phyloP scores from a whole-genome alignment of 164 flowering plant species.

The Annona squamosa region DNA sequence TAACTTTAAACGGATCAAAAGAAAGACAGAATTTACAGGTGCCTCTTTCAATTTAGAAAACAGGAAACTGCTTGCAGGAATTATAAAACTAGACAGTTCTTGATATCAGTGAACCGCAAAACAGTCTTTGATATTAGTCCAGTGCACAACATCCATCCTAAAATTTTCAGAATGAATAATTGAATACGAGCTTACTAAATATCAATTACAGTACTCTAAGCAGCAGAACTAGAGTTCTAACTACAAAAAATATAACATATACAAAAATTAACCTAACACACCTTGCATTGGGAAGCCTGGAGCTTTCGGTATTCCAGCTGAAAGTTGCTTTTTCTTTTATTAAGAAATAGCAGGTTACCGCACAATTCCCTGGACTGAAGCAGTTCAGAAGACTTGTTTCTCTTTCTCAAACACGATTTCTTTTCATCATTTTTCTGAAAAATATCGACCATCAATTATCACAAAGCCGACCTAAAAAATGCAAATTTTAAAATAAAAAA shows the following conservation, averaged over 20 bases:
- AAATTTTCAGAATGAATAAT: not conserved
- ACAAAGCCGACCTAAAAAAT: not conserved
- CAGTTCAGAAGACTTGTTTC: slow-evolving; percentile 32
- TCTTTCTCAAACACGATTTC: slow-evolving; percentile 11
- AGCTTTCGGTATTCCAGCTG: slow-evolving; percentile 46
- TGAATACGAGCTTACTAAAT: not conserved
- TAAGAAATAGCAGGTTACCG: slow-evolving; percentile 40
- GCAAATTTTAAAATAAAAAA: not conserved
- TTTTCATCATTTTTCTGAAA: slow-evolving; percentile 25
- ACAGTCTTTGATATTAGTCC: no score
- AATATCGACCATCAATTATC: not conserved
- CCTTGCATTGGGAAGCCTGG: slow-evolving; percentile 54
- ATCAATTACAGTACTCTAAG: no score
- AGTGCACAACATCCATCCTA: not conserved
- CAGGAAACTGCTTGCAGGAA: not conserved
- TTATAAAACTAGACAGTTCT: not conserved
- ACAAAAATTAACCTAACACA: slow-evolving; percentile 20
- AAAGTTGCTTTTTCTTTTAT: slow-evolving; percentile 40
- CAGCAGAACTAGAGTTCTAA: not conserved
- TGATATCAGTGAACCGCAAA: not conserved
- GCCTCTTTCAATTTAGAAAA: not conserved
- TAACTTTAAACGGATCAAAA: no score
- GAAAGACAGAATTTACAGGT: no score
- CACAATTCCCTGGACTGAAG: slow-evolving; percentile 63
- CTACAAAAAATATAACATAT: not conserved